A percentile compares a stretch with the other conserved stretches of the same genome.
Evolutionary conservation across 495 filamentous ascomycete species (phyloP).

Genomic region (Amniculicola lignicola): DNA sequence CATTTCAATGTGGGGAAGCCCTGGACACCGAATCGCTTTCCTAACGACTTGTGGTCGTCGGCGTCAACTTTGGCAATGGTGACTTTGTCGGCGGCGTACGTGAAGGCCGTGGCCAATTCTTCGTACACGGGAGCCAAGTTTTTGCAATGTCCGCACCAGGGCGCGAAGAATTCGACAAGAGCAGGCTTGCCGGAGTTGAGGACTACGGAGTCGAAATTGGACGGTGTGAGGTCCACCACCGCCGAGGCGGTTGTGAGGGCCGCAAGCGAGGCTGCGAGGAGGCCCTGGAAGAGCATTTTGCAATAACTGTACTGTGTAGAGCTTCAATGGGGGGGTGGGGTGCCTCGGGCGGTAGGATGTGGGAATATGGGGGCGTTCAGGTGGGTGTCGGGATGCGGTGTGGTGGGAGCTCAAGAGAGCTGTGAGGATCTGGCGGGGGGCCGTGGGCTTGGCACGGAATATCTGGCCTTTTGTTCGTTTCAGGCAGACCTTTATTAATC

Average conservation of each 20-base stretch:
- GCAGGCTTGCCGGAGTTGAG: slow-evolving; percentile 91
- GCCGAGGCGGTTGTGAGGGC: slow-evolving; percentile 33
- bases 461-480: slow-evolving; percentile 19
- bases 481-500: slow-evolving; percentile 21
- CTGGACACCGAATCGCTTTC: slow-evolving; percentile 79
- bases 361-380: not conserved
- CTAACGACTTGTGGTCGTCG: slow-evolving; percentile 78
- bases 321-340: slow-evolving; percentile 7
- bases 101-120: slow-evolving; percentile 75
- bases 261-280: slow-evolving; percentile 22
- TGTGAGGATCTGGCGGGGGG: slow-evolving; percentile 1
- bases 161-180: slow-evolving; percentile 97
- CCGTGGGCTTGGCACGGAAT: not conserved
- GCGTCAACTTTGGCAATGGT: slow-evolving; percentile 94
- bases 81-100: slow-evolving; percentile 74
- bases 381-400: not conserved
- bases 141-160: slow-evolving; percentile 99
- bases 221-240: slow-evolving; percentile 81
- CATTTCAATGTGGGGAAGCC: slow-evolving; percentile 97
- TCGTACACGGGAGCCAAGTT: slow-evolving; percentile 92
- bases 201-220: slow-evolving; percentile 86
- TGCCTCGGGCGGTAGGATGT: not conserved
- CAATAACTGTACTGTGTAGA: not conserved
- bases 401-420: slow-evolving; percentile 3
- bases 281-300: slow-evolving; percentile 27